These are phyloP conservation scores for Penicillium bovifimosum DNA, from an alignment of 495 filamentous ascomycete genomes.

Conservation along the genomic window DNA sequence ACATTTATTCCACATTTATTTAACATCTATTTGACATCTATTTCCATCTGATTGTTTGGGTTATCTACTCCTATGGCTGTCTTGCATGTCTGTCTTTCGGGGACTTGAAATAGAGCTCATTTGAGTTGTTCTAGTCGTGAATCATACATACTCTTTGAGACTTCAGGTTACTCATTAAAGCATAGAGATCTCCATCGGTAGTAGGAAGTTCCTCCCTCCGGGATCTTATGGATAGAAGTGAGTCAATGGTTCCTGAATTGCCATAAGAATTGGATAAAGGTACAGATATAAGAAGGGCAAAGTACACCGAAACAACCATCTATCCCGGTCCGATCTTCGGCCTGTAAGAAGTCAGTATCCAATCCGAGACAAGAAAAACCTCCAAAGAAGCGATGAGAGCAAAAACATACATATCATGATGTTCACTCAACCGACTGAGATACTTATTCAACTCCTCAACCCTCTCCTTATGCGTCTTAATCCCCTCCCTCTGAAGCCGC, in stretches of 20 bases:
- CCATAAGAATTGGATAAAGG: neutral
- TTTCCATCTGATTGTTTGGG: neutral
- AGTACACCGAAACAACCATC: constrained; percentile 10
- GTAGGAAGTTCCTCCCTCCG: neutral
- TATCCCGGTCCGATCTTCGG: constrained; percentile 74
- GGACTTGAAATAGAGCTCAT: constrained; percentile 17
- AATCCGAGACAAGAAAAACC: neutral
- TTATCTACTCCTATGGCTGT: neutral
- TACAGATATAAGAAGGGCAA: neutral
- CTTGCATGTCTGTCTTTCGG: constrained; percentile 6
- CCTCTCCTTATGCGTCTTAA: constrained; percentile 94
- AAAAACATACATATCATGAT: constrained; percentile 82
- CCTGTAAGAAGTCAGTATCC: constrained; percentile 29
- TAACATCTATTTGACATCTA: neutral
- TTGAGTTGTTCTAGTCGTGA: constrained; percentile 14
- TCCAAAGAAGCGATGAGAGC: neutral
- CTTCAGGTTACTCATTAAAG: neutral
- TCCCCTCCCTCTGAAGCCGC: constrained; percentile 70
- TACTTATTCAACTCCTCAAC: constrained; percentile 96
- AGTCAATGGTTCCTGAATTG: neutral
- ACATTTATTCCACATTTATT: neutral
- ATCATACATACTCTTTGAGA: neutral
- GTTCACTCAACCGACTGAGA: constrained; percentile 83
- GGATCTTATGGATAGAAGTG: neutral
- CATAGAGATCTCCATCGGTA: neutral